Evolutionary conservation across 306 rosid species (phyloP).

Genomic region (Cicer cuneatum): DNA sequence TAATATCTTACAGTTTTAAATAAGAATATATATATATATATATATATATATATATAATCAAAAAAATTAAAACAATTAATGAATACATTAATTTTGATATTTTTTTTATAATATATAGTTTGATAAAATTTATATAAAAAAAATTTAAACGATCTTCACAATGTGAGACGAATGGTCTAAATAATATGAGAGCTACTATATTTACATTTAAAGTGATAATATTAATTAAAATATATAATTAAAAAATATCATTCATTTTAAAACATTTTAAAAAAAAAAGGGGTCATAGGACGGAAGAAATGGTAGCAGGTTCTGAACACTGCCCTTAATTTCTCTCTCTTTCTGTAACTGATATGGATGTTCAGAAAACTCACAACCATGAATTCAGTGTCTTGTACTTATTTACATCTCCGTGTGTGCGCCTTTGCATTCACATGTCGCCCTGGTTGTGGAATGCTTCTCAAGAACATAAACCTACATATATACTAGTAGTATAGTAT

Average conservation of each 20-base stretch:
- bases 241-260: no score
- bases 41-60: no score
- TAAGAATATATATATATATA: no score
- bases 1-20: no score
- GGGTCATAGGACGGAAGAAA: no score
- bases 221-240: no score
- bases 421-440: slow-evolving; percentile 25
- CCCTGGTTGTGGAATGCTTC: slow-evolving; percentile 11
- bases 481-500: background rate
- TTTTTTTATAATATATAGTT: background rate
- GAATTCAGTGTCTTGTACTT: slow-evolving; percentile 72
- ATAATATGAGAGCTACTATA: no score
- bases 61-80: no score
- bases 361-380: slow-evolving; percentile 50
- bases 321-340: slow-evolving; percentile 25
- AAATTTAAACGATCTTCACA: background rate
- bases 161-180: no score
- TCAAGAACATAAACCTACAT: slow-evolving; percentile 36
- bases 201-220: no score
- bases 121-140: background rate
- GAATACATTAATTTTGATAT: no score
- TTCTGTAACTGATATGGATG: slow-evolving; percentile 52
- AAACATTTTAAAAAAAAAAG: no score
- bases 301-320: slow-evolving; percentile 11
- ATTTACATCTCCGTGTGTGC: slow-evolving; percentile 38